Conservation (phyloP, 768 basidiomycete genomes). For the Boletellus emodensis region DNA sequence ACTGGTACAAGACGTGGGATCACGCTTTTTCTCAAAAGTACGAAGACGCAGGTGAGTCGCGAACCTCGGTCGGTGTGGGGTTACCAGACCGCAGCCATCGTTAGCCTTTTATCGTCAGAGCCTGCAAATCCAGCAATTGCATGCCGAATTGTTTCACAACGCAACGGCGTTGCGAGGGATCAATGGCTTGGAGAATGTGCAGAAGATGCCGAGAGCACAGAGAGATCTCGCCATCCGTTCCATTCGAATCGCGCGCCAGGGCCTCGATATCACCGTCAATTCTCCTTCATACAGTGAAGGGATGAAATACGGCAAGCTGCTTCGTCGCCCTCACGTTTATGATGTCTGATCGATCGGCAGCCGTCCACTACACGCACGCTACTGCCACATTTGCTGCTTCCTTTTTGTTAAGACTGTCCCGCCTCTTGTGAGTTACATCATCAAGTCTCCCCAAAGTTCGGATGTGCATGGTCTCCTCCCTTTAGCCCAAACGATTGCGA, state of each 20-base stretch:
- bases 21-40: conserved; percentile 76
- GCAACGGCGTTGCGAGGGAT: conserved; percentile 81
- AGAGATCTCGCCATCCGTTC: conserved; percentile 76
- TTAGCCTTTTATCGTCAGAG: conserved; percentile 85
- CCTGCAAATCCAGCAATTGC: conserved; percentile 81
- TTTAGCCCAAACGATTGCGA: conserved; percentile 82
- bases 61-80: conserved; percentile 1
- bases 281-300: conserved; percentile 84
- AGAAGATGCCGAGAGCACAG: conserved; percentile 77
- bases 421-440: conserved; percentile 69
- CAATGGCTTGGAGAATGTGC: conserved; percentile 80
- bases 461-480: background rate
- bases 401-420: conserved; percentile 78
- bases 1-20: conserved; percentile 83
- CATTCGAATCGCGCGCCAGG: conserved; percentile 75
- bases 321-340: background rate
- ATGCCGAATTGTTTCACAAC: conserved; percentile 82
- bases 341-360: conserved; percentile 33
- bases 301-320: conserved; percentile 77
- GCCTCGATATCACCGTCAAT: conserved; percentile 81
- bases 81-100: conserved; percentile 2
- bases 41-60: conserved; percentile 65
- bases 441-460: background rate
- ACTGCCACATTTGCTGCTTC: conserved; percentile 93
- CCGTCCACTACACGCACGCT: conserved; percentile 88